phyloP scores from a whole-genome alignment of 257 asterid species.

The Mentha longifolia region DNA sequence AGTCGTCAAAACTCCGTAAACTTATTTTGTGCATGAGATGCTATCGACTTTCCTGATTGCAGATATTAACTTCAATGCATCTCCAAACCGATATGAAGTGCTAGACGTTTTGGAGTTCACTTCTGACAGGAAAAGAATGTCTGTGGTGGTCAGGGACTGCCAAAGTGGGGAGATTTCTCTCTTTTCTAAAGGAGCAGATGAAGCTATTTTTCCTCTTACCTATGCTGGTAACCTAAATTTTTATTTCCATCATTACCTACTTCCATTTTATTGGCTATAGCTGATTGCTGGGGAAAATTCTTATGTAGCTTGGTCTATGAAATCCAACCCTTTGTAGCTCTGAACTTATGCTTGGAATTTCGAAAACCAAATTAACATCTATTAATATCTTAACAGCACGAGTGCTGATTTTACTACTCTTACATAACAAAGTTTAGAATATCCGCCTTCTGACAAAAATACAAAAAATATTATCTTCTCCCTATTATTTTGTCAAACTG shows the following conservation, averaged over 20 bases:
- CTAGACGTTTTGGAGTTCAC: slow-evolving; percentile 93
- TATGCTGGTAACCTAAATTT: slow-evolving; percentile 60
- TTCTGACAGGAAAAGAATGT: slow-evolving; percentile 97
- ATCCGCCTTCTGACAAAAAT: not conserved
- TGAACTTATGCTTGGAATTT: slow-evolving; percentile 20
- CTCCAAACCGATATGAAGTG: slow-evolving; percentile 74
- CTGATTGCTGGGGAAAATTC: not conserved
- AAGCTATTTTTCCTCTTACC: slow-evolving; percentile 82
- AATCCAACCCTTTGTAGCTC: slow-evolving; percentile 17
- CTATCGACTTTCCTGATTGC: slow-evolving; percentile 47
- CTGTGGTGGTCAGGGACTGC: slow-evolving; percentile 80
- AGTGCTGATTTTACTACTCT: not conserved
- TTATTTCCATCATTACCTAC: slow-evolving; percentile 14
- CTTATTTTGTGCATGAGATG: slow-evolving; percentile 22
- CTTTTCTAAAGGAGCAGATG: slow-evolving; percentile 97
- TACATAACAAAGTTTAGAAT: slow-evolving; percentile 1
- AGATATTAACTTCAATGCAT: slow-evolving; percentile 79
- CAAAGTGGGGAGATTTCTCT: slow-evolving; percentile 70
- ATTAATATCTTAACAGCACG: slow-evolving; percentile 14
- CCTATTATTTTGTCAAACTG: slow-evolving; percentile 10
- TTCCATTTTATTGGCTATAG: slow-evolving; percentile 9
- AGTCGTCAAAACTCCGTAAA: not conserved
- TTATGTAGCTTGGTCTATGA: not conserved
- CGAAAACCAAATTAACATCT: slow-evolving; percentile 6
- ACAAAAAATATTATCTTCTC: not conserved